phyloP scores from a whole-genome alignment of 1,284 basidiomycete species.

The Somion occarium region DNA sequence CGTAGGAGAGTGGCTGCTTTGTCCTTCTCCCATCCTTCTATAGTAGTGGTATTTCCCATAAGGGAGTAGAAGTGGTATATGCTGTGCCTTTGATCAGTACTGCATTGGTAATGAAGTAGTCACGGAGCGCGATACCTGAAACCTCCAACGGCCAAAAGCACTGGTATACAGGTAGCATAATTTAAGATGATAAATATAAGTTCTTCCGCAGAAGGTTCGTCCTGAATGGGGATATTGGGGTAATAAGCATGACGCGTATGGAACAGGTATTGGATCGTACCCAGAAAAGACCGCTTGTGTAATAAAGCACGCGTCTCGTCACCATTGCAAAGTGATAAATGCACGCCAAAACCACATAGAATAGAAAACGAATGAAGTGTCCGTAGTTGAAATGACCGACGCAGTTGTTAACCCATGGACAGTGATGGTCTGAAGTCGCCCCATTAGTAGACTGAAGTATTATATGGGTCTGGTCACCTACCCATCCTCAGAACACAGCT shows the following conservation, averaged over 20 bases:
- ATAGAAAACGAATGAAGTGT: conserved; percentile 89
- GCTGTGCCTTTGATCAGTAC: conserved; percentile 37
- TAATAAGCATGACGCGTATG: neutral
- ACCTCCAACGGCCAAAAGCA: conserved; percentile 79
- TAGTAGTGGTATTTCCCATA: conserved; percentile 87
- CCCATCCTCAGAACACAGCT: conserved; percentile 85
- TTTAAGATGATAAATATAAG: conserved; percentile 87
- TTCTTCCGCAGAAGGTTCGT: conserved; percentile 64
- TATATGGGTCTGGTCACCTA: conserved; percentile 21
- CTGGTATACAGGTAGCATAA: conserved; percentile 82
- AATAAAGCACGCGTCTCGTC: conserved; percentile 53
- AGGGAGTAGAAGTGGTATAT: conserved; percentile 86
- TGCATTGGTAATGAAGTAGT: too few relatives aligned
- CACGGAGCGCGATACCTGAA: too few relatives aligned
- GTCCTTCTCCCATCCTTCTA: conserved; percentile 98
- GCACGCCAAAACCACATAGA: conserved; percentile 88
- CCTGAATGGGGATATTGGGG: conserved; percentile 36
- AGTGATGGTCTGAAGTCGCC: conserved; percentile 76
- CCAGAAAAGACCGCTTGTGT: conserved; percentile 45
- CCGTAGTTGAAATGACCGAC: conserved; percentile 89
- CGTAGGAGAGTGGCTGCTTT: conserved; percentile 84
- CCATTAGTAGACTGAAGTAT: conserved; percentile 11
- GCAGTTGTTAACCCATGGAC: conserved; percentile 89
- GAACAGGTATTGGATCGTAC: conserved; percentile 30
- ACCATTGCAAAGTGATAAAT: conserved; percentile 82